These are phyloP conservation scores for Onygenales sp. DNA, from an alignment of 2,329 filamentous ascomycete species.

Conservation along the genomic window DNA sequence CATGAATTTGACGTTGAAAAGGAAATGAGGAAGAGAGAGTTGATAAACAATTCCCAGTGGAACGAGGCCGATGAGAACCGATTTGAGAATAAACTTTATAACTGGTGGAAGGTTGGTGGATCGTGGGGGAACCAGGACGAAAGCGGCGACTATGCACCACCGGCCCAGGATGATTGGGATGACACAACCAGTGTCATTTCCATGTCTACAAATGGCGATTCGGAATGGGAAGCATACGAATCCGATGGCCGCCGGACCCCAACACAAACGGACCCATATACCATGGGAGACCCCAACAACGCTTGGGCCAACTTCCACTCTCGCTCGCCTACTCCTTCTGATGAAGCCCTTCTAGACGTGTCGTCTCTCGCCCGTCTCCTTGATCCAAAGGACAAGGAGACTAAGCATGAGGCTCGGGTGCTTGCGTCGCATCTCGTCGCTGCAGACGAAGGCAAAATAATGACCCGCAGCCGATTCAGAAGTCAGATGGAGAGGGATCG, in stretches of 20 bases:
- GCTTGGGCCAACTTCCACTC: constrained; percentile 19
- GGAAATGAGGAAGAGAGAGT: constrained; percentile 59
- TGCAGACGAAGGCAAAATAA: constrained; percentile 45
- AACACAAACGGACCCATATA: constrained; percentile 54
- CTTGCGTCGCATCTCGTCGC: constrained; percentile 70
- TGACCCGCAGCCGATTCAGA: constrained; percentile 74
- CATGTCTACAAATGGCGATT: constrained; percentile 42
- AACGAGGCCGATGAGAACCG: constrained; percentile 50
- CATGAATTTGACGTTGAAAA: constrained; percentile 70
- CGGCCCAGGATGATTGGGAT: constrained; percentile 53
- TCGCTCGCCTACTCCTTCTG: constrained; percentile 44
- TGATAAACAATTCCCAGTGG: constrained; percentile 31
- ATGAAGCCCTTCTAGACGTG: constrained; percentile 56
- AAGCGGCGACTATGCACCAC: constrained; percentile 66
- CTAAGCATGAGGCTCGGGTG: constrained; percentile 69
- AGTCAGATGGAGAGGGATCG: constrained; percentile 60
- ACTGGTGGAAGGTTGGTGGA: constrained; percentile 73
- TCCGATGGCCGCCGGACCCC: constrained; percentile 57
- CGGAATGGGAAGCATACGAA: constrained; percentile 39
- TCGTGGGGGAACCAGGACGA: constrained; percentile 76
- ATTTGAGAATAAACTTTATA: constrained; percentile 66
- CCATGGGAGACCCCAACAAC: constrained; percentile 6
- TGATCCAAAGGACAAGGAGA: constrained; percentile 66
- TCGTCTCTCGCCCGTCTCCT: constrained; percentile 68
- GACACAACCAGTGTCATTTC: constrained; percentile 72